These are phyloP conservation scores for Dunaliella primolecta DNA, from an alignment of 139 green algal species.

Conservation along the genomic window DNA sequence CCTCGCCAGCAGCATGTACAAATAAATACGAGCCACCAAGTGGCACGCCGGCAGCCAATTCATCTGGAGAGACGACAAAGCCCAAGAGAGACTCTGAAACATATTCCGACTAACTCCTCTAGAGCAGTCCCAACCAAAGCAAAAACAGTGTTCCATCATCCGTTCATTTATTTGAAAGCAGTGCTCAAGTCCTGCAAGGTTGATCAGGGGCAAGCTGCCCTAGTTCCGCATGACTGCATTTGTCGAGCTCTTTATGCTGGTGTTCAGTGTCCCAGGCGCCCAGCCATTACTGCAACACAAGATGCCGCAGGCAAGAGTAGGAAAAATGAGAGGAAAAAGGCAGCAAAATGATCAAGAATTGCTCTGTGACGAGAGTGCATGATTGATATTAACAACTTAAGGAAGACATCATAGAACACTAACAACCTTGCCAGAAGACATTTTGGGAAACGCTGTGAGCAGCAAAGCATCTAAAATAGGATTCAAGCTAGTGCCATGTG, in stretches of 20 bases:
- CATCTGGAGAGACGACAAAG: too few relatives aligned
- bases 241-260: neutral
- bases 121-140: too few relatives aligned
- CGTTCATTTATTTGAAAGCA: too few relatives aligned
- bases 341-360: too few relatives aligned
- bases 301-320: neutral
- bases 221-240: neutral
- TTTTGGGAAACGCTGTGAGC: neutral
- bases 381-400: neutral
- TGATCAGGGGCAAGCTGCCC: too few relatives aligned
- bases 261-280: neutral
- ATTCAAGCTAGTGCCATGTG: too few relatives aligned
- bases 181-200: neutral
- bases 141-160: too few relatives aligned
- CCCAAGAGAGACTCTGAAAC: too few relatives aligned
- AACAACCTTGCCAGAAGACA: neutral
- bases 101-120: too few relatives aligned
- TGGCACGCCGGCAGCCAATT: too few relatives aligned
- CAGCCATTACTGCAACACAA: neutral
- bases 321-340: neutral
- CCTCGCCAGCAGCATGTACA: too few relatives aligned
- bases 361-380: neutral
- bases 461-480: neutral
- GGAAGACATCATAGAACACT: neutral
- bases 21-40: too few relatives aligned